These are phyloP conservation scores for Sugiyamaella neomexicana DNA, from an alignment of 1,139 yeast species.

Conservation along the genomic window DNA sequence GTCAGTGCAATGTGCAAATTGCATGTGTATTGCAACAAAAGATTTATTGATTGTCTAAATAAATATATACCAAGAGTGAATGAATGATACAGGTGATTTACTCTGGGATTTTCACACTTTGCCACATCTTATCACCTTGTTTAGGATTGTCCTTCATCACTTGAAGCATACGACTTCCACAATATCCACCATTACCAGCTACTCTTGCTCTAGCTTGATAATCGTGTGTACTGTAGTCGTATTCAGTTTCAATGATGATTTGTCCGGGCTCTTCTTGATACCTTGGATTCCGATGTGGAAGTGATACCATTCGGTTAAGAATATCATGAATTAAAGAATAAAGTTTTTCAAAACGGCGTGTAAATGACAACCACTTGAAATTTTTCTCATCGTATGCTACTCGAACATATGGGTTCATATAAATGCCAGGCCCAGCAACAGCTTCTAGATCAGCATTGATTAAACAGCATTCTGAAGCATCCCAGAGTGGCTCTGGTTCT, in stretches of 20 bases:
- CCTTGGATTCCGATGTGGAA: constrained; percentile 20
- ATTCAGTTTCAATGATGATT: constrained; percentile 5
- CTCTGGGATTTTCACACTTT: constrained; percentile 7
- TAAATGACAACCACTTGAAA: constrained; percentile 19
- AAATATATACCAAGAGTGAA: not conserved
- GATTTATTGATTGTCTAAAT: not conserved
- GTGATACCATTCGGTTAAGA: constrained; percentile 16
- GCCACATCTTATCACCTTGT: constrained; percentile 18
- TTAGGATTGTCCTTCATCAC: constrained; percentile 12
- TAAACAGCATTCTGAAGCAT: constrained; percentile 26
- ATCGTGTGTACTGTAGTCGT: not conserved
- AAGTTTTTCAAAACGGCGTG: constrained; percentile 22
- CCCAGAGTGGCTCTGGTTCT: constrained; percentile 21
- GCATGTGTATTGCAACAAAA: not conserved
- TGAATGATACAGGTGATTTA: not conserved
- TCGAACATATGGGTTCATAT: constrained; percentile 25
- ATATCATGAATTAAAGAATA: constrained; percentile 23
- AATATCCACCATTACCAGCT: constrained; percentile 16
- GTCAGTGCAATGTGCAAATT: not conserved
- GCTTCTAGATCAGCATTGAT: constrained; percentile 24
- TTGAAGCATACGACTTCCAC: constrained; percentile 17
- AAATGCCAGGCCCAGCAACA: constrained; percentile 17
- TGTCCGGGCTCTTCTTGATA: constrained; percentile 16
- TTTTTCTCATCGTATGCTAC: constrained; percentile 22
- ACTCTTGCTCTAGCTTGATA: constrained; percentile 7